Percentiles rank a stretch among this genome's conserved stretches.
These are phyloP conservation scores for Ambrosia hybrid DNA, from an alignment of 140 eudicot species.

Conservation along the genomic window DNA sequence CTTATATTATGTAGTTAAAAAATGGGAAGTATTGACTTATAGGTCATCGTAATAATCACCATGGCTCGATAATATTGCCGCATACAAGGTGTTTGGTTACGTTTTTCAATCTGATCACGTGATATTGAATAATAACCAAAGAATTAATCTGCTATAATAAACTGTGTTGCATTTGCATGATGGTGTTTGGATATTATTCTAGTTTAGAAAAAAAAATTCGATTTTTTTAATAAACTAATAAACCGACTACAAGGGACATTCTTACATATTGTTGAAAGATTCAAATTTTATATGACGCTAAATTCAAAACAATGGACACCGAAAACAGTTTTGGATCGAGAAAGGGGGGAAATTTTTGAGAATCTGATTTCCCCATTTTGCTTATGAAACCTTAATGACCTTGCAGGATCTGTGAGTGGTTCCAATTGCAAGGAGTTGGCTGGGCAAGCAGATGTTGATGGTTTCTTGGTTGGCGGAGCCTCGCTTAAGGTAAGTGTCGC, in stretches of 20 bases:
- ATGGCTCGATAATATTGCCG: not conserved
- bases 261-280: not conserved
- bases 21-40: not conserved
- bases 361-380: not conserved
- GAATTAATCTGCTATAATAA: not conserved
- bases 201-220: too few relatives aligned
- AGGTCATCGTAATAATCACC: not conserved
- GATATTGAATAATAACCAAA: not conserved
- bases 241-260: not conserved
- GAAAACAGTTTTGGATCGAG: too few relatives aligned
- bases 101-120: not conserved
- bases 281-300: not conserved
- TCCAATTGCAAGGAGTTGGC: slow-evolving; percentile 79
- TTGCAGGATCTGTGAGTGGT: slow-evolving; percentile 78
- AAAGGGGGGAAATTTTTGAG: not conserved
- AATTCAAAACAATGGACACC: too few relatives aligned
- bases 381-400: not conserved
- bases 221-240: not conserved
- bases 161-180: too few relatives aligned
- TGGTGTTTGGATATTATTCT: too few relatives aligned
- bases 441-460: slow-evolving; percentile 76
- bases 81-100: too few relatives aligned
- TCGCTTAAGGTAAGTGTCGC: slow-evolving; percentile 62
- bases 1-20: not conserved
- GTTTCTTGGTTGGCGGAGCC: slow-evolving; percentile 91